Evolutionary conservation across 441 rosid species (phyloP).

Genomic region (Adansonia madagascariensis): DNA sequence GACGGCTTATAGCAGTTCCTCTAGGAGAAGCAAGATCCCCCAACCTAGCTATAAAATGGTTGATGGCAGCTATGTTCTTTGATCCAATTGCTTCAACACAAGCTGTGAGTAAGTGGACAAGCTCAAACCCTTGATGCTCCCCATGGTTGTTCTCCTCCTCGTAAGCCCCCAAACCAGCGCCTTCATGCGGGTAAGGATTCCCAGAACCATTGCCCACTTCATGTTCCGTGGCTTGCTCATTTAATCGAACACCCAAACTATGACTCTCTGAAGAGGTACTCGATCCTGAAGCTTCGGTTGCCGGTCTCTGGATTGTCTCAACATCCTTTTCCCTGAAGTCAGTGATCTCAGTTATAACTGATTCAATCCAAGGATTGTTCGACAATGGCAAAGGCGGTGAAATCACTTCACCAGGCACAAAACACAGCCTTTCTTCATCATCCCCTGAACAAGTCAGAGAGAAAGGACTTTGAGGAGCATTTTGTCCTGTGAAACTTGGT

Average conservation of each 20-base stretch:
- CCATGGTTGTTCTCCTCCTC: slow-evolving; percentile 50
- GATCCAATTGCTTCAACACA: slow-evolving; percentile 84
- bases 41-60: slow-evolving; percentile 63
- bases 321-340: slow-evolving; percentile 63
- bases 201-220: slow-evolving; percentile 62
- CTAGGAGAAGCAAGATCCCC: slow-evolving; percentile 84
- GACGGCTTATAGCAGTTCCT: slow-evolving; percentile 66
- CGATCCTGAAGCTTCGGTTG: slow-evolving; percentile 74
- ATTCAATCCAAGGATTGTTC: slow-evolving; percentile 77
- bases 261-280: slow-evolving; percentile 75
- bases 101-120: slow-evolving; percentile 65
- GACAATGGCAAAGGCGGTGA: slow-evolving; percentile 65
- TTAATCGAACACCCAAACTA: slow-evolving; percentile 53
- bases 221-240: slow-evolving; percentile 48
- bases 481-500: slow-evolving; percentile 50
- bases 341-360: slow-evolving; percentile 69
- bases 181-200: slow-evolving; percentile 46
- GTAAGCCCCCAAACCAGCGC: slow-evolving; percentile 41
- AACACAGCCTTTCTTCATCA: slow-evolving; percentile 69
- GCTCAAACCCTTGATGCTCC: slow-evolving; percentile 69
- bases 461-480: slow-evolving; percentile 57
- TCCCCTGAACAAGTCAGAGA: slow-evolving; percentile 68
- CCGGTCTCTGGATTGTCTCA: slow-evolving; percentile 59
- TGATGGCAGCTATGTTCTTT: slow-evolving; percentile 59
- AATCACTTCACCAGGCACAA: slow-evolving; percentile 70